Evolutionary conservation across 257 asterid species (phyloP), one percentile per base, ranked within the genome.

Genomic region (Ocimum tenuiflorum): DNA sequence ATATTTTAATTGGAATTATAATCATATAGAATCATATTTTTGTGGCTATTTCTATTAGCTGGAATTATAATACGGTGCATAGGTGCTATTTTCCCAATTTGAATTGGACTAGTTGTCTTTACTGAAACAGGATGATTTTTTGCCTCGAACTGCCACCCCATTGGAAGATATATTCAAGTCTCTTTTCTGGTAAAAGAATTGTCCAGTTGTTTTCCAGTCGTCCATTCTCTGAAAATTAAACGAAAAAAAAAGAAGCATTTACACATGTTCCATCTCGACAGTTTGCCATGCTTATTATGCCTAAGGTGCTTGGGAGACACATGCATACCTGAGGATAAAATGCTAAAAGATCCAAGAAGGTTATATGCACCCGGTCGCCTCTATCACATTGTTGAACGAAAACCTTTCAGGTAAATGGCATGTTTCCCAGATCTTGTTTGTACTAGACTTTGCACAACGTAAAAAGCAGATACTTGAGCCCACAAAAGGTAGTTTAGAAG

Each of bases 161-260:
- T 68, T 87, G 89, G 97, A 89, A 81, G 97, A 89, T 75, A 71
- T 89, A 60, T 89, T 89, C 82, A 89, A 89, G 81, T 89, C 97
- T 17, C 88, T 89, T 62, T 85, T 89, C 81, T 89, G 95, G 97
- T 89, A 83, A 71, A 7, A 15, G 27, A 39, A 50, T 12, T 4
- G 19, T 27, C 42, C 8, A 19, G 43, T 50, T 35, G 42, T 54
- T 10, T 27, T 72, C 31, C 4, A 4, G 11, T 11, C 6, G 2
- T 27, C 53, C 18, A 71, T 64, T 41, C 6, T 52, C 12, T 39
- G 52, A 14, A 55, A 51, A n/a, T n/a, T n/a, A n/a, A n/a, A n/a
- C n/a, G n/a, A n/a, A 6, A 11, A 6, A 60, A 10, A 49, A 66
- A 27, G 47, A 27, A 45, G 13, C 39, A 31, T 48, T 46, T 0